Evolutionary conservation across 169 alveolate genomes (phyloP).

Genomic region (Cryptosporidium muris): DNA sequence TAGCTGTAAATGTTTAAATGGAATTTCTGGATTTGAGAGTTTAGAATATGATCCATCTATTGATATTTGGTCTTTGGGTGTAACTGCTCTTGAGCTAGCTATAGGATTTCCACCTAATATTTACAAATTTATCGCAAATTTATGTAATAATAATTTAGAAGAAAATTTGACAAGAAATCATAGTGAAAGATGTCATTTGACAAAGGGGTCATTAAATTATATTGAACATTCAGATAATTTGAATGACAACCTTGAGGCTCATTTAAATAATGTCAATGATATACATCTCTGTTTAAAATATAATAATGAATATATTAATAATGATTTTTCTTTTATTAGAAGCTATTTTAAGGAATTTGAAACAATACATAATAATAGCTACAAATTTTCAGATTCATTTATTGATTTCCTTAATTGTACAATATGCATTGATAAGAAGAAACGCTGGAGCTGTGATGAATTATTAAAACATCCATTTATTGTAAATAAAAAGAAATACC

Average conservation of each 20-base stretch:
- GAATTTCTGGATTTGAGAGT: too few relatives aligned
- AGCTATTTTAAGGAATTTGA: background rate
- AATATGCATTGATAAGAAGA: conserved; percentile 5
- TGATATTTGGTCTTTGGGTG: conserved; percentile 62
- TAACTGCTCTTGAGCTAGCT: conserved; percentile 45
- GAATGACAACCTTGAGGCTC: too few relatives aligned
- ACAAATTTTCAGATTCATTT: conserved; percentile 23
- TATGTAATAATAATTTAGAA: background rate
- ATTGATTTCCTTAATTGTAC: conserved; percentile 30
- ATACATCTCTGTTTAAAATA: too few relatives aligned
- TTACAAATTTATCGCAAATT: conserved; percentile 3
- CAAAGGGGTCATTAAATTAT: background rate
- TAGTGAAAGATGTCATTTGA: conserved; percentile 6
- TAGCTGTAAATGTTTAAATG: too few relatives aligned
- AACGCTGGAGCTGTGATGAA: conserved; percentile 10
- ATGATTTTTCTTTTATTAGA: too few relatives aligned
- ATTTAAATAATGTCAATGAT: too few relatives aligned
- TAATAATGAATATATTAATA: too few relatives aligned
- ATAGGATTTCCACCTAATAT: conserved; percentile 46
- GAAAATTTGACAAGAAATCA: background rate
- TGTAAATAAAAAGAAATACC: conserved; percentile 1
- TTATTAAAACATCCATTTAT: conserved; percentile 27
- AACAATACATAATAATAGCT: conserved; percentile 9
- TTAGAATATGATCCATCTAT: conserved; percentile 34
- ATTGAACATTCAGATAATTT: too few relatives aligned